phyloP scores from a whole-genome alignment of 805 yeast species.

The Metschnikowia proteae region DNA sequence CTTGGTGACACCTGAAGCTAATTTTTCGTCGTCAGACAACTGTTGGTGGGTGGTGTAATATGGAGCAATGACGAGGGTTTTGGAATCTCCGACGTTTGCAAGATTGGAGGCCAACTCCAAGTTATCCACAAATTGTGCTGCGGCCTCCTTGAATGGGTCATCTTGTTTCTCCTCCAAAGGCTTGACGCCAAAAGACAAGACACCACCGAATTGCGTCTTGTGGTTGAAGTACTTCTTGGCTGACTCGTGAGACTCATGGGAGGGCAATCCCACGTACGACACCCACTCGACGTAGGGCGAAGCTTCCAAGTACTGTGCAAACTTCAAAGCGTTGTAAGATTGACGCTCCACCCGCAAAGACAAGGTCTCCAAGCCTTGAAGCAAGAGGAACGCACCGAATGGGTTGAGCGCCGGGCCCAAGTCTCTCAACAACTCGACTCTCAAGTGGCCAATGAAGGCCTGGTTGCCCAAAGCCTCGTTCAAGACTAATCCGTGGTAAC shows the following conservation, averaged over 20 bases:
- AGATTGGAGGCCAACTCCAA: conserved; percentile 85
- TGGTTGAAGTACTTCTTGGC: conserved; percentile 74
- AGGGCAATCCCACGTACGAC: conserved; percentile 83
- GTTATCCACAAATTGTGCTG: conserved; percentile 79
- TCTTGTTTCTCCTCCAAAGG: conserved; percentile 42
- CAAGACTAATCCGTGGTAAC: conserved; percentile 85
- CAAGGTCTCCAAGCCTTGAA: conserved; percentile 93
- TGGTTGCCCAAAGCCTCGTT: conserved; percentile 76
- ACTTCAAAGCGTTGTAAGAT: conserved; percentile 70
- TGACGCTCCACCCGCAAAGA: conserved; percentile 94
- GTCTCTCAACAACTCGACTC: conserved; percentile 86
- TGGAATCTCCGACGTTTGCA: conserved; percentile 96
- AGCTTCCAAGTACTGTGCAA: conserved; percentile 72
- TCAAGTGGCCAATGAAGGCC: conserved; percentile 75
- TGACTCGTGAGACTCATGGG: conserved; percentile 71
- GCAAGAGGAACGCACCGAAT: conserved; percentile 76
- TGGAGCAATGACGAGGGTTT: conserved; percentile 93
- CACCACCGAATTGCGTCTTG: conserved; percentile 70
- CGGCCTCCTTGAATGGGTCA: conserved; percentile 67
- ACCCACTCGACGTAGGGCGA: conserved; percentile 83
- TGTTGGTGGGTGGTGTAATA: conserved; percentile 96
- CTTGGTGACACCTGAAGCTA: conserved; percentile 80
- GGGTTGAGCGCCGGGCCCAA: conserved; percentile 89
- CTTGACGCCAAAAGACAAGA: conserved; percentile 85
- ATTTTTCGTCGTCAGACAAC: conserved; percentile 74